Conservation (phyloP, 805 yeast genomes). For the Dipodascopsis tothii region DNA sequence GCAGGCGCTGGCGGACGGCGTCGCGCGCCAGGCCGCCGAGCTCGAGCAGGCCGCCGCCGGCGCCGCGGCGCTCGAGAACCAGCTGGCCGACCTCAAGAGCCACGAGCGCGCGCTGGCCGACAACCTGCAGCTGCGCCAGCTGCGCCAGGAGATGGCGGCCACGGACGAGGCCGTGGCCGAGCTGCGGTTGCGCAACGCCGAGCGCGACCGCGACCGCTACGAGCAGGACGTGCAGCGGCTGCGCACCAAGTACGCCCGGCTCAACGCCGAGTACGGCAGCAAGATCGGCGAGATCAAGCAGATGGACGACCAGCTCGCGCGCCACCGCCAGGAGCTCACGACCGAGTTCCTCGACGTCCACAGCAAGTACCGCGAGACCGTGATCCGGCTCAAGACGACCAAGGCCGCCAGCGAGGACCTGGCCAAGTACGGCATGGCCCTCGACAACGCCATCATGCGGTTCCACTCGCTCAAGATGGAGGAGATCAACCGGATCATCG, state of each 20-base stretch:
- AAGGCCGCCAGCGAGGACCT: slow-evolving; percentile 73
- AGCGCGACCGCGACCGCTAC: slow-evolving; percentile 51
- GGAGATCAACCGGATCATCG: slow-evolving; percentile 78
- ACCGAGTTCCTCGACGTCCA: slow-evolving; percentile 69
- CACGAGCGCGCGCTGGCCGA: slow-evolving; percentile 56
- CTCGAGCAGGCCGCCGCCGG: slow-evolving; percentile 21
- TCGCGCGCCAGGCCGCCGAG: slow-evolving; percentile 23
- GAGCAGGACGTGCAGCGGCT: slow-evolving; percentile 50
- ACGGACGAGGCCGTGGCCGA: slow-evolving; percentile 37
- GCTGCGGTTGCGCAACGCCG: slow-evolving; percentile 53
- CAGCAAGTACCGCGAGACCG: slow-evolving; percentile 54
- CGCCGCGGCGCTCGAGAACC: slow-evolving; percentile 28
- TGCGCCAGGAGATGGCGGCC: slow-evolving; percentile 36
- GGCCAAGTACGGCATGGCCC: slow-evolving; percentile 69
- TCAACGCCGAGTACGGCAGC: slow-evolving; percentile 63
- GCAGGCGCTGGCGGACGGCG: slow-evolving; percentile 23
- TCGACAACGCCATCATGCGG: slow-evolving; percentile 89
- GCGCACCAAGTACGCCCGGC: slow-evolving; percentile 41
- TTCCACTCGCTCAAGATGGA: slow-evolving; percentile 87
- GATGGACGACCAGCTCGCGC: slow-evolving; percentile 59
- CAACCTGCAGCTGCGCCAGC: slow-evolving; percentile 51
- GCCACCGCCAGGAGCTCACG: slow-evolving; percentile 50
- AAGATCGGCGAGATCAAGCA: slow-evolving; percentile 82
- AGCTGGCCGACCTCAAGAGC: slow-evolving; percentile 28
- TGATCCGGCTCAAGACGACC: slow-evolving; percentile 70